phyloP scores from a whole-genome alignment of 2,329 filamentous ascomycete genomes.

The Phyllosticta citrichinensis region DNA sequence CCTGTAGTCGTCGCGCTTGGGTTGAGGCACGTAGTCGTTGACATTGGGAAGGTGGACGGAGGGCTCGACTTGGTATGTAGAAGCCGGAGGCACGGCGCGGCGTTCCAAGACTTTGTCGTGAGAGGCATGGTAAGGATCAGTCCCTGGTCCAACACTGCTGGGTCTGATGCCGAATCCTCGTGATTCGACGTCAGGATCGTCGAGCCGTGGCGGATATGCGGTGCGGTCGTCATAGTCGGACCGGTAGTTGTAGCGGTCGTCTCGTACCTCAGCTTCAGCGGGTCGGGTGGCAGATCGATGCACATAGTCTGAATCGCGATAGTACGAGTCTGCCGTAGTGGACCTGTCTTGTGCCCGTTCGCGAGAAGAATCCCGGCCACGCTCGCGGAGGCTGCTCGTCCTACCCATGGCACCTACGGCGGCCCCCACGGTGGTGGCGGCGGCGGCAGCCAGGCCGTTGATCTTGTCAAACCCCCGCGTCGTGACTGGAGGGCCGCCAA shows the following conservation, averaged over 20 bases:
- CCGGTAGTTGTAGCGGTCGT: slow-evolving; percentile 21
- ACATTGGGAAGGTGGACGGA: not conserved
- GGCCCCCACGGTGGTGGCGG: not conserved
- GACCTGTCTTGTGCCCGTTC: slow-evolving; percentile 22
- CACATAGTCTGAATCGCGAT: slow-evolving; percentile 32
- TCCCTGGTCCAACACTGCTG: slow-evolving; percentile 6
- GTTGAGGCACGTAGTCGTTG: slow-evolving; percentile 6
- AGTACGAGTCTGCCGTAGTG: slow-evolving; percentile 15
- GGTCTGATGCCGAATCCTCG: slow-evolving; percentile 39
- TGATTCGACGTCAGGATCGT: slow-evolving; percentile 35
- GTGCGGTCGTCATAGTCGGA: slow-evolving; percentile 36
- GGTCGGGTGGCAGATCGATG: slow-evolving; percentile 35
- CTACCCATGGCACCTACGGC: slow-evolving; percentile 12
- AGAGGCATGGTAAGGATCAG: slow-evolving; percentile 9
- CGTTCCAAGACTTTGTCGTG: slow-evolving; percentile 33
- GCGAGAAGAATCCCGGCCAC: slow-evolving; percentile 22
- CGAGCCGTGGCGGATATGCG: slow-evolving; percentile 27
- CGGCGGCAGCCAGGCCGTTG: slow-evolving; percentile 31
- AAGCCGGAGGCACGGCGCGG: slow-evolving; percentile 15
- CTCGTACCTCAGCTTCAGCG: slow-evolving; percentile 36
- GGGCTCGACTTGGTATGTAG: slow-evolving; percentile 2
- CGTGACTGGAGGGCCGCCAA: slow-evolving; percentile 51
- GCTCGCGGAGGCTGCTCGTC: slow-evolving; percentile 14
- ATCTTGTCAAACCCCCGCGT: slow-evolving; percentile 64
- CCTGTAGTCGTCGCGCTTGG: slow-evolving; percentile 15